A percentile compares a stretch with the other conserved stretches of the same genome.
Conservation (phyloP, 805 yeast genomes). For the Tetrapisispora nanseiensis region DNA sequence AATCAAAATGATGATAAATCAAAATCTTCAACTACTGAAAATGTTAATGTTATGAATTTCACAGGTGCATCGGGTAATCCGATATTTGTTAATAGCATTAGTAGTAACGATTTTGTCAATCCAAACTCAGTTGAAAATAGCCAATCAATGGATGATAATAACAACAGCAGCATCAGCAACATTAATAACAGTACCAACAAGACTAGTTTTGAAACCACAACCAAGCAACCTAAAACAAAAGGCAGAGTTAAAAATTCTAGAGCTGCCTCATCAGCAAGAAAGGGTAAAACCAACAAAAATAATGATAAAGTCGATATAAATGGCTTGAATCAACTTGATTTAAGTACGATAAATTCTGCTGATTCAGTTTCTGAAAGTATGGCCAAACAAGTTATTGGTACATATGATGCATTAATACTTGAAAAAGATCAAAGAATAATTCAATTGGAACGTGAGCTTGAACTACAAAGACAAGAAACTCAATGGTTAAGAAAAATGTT, state of each 20-base stretch:
- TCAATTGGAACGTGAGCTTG: slow-evolving; percentile 25
- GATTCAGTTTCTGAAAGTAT: slow-evolving; percentile 7
- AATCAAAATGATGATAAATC: slow-evolving; percentile 1
- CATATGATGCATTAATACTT: slow-evolving; percentile 20
- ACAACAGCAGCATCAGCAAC: no score
- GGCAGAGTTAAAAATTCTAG: not conserved
- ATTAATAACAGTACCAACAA: not conserved
- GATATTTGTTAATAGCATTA: not conserved
- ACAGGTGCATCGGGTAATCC: not conserved
- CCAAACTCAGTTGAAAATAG: not conserved
- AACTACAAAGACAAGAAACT: slow-evolving; percentile 27
- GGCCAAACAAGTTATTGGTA: slow-evolving; percentile 15
- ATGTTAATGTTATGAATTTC: not conserved
- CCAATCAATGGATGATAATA: not conserved
- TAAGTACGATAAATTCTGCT: not conserved
- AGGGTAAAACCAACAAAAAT: not conserved
- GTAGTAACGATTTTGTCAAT: not conserved
- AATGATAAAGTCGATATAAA: not conserved
- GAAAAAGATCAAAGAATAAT: slow-evolving; percentile 27
- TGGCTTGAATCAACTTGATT: slow-evolving; percentile 2
- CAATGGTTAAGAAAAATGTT: slow-evolving; percentile 30
- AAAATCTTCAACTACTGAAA: not conserved
- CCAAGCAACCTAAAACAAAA: not conserved
- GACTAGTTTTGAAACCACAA: not conserved
- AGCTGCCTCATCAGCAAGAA: not conserved